Percentiles rank a stretch among this genome's conserved stretches.
Evolutionary conservation across 2,329 filamentous ascomycete species (phyloP).

Genomic region (Pyricularia grisea): DNA sequence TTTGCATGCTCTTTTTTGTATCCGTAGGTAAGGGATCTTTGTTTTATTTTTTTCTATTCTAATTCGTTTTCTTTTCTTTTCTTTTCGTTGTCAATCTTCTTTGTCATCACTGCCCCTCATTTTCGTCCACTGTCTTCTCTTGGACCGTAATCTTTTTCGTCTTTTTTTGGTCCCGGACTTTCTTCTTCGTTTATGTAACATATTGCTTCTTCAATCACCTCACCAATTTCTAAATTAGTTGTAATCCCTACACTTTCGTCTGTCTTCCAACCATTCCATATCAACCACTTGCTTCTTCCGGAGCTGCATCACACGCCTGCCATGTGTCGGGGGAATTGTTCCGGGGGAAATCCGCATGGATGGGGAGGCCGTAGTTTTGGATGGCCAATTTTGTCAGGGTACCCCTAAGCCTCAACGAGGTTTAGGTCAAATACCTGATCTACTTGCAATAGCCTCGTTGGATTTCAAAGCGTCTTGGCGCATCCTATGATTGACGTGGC

Average conservation of each 20-base stretch:
- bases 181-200: not conserved
- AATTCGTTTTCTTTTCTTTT: not conserved
- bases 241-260: not conserved
- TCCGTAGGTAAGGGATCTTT: too few species aligned
- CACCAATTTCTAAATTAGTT: not conserved
- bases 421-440: not conserved
- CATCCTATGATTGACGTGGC: not conserved
- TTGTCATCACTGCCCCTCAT: not conserved
- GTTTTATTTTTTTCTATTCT: not conserved
- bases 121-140: not conserved
- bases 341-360: not conserved
- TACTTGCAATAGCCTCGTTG: not conserved
- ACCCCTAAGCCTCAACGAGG: not conserved
- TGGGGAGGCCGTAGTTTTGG: not conserved
- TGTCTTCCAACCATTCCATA: not conserved
- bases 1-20: not conserved
- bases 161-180: not conserved
- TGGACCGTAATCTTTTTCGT: not conserved
- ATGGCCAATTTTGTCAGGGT: not conserved
- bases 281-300: not conserved
- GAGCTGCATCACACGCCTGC: not conserved
- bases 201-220: not conserved
- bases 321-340: not conserved
- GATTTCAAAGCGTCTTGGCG: not conserved
- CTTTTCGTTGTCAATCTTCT: not conserved